phyloP scores from a whole-genome alignment of 345 rosid genomes.

The Crucihimalaya himalaica region DNA sequence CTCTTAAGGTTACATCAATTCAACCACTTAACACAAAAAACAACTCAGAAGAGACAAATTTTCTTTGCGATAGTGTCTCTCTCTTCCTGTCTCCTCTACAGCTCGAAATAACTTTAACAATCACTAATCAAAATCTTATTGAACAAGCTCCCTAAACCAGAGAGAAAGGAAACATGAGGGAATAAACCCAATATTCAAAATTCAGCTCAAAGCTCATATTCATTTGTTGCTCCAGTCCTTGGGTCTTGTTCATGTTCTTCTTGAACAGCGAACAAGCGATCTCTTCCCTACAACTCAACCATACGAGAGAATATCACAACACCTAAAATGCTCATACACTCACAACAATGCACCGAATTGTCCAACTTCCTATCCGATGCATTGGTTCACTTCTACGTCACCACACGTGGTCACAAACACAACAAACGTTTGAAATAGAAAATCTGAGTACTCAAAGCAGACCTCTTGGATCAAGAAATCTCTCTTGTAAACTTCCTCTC shows the following conservation, averaged over 20 bases:
- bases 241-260: constrained; percentile 17
- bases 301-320: not conserved
- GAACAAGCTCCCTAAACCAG: not conserved
- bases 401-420: constrained; percentile 71
- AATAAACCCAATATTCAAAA: not conserved
- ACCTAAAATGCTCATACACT: constrained; percentile 12
- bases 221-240: not conserved
- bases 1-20: constrained; percentile 9
- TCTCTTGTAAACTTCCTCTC: constrained; percentile 82
- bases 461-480: constrained; percentile 59
- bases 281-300: constrained; percentile 12
- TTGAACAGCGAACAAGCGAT: not conserved
- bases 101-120: not conserved
- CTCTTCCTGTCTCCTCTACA: too few relatives aligned
- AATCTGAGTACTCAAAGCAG: constrained; percentile 57
- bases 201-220: constrained; percentile 6
- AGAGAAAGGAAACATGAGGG: constrained; percentile 3
- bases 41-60: too few relatives aligned
- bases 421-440: constrained; percentile 69
- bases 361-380: constrained; percentile 62
- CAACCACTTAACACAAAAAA: not conserved
- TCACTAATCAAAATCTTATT: not conserved
- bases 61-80: too few relatives aligned
- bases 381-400: constrained; percentile 72
- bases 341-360: constrained; percentile 48